These are phyloP conservation scores for Dioszegia aurantiaca DNA, from an alignment of 768 basidiomycete genomes.

Conservation along the genomic window DNA sequence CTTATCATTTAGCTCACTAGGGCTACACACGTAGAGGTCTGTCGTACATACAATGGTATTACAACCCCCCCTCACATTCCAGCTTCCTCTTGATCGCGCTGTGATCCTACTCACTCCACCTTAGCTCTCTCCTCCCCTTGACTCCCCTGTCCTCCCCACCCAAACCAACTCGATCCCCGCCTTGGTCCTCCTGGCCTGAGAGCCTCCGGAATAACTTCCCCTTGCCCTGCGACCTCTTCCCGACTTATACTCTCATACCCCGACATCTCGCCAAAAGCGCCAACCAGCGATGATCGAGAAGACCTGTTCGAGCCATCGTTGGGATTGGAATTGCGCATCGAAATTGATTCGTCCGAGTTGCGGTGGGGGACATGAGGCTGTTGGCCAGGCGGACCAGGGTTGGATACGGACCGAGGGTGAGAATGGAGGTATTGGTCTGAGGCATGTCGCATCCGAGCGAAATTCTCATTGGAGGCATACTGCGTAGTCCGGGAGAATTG, in stretches of 20 bases:
- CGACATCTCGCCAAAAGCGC: conserved; percentile 25
- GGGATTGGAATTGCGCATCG: conserved; percentile 13
- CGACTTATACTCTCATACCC: conserved; percentile 40
- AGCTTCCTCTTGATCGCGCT: not conserved
- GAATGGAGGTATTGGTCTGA: conserved; percentile 4
- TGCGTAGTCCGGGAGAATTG: conserved; percentile 5
- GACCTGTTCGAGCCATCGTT: not conserved
- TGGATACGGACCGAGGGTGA: conserved; percentile 10
- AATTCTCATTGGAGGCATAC: conserved; percentile 4
- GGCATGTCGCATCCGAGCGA: not conserved
- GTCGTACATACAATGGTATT: conserved; percentile 3
- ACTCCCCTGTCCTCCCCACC: conserved; percentile 25
- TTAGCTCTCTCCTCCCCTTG: conserved; percentile 9
- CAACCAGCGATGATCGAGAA: conserved; percentile 1
- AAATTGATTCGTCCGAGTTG: conserved; percentile 9
- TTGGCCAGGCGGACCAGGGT: not conserved
- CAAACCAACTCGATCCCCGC: conserved; percentile 41
- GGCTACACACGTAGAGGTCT: not conserved
- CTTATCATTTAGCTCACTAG: too few relatives aligned
- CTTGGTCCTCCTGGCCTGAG: conserved; percentile 25
- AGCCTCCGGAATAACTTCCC: conserved; percentile 2
- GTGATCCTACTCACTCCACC: conserved; percentile 14
- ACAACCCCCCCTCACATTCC: not conserved
- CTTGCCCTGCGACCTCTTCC: conserved; percentile 34
- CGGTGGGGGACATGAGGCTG: not conserved